A percentile compares a stretch with the other conserved stretches of the same genome.
Conservation (phyloP, 495 filamentous ascomycete species). For the Aspergillus leporis region DNA sequence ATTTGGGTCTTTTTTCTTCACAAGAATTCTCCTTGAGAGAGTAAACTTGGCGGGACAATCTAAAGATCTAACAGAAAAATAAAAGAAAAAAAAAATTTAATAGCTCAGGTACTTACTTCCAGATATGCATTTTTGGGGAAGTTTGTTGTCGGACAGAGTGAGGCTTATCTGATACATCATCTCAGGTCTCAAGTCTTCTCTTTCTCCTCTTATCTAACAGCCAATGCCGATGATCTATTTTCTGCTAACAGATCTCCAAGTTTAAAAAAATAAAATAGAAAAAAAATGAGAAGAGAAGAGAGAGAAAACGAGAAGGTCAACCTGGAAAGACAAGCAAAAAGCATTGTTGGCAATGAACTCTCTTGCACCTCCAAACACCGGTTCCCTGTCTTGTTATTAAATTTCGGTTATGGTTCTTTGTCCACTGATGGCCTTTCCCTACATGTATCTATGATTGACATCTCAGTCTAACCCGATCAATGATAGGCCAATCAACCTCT, state of each 20-base stretch:
- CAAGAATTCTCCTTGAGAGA: no score
- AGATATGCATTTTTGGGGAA: not conserved
- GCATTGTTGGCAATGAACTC: slow-evolving; percentile 3
- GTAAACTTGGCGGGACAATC: not conserved
- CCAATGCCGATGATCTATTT: slow-evolving; percentile 7
- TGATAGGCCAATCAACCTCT: not conserved
- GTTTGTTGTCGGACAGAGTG: not conserved
- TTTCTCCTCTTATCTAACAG: not conserved
- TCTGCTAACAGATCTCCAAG: slow-evolving; percentile 9
- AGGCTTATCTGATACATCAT: slow-evolving; percentile 24
- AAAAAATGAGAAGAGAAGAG: slow-evolving; percentile 3
- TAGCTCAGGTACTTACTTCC: not conserved
- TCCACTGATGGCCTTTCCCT: not conserved
- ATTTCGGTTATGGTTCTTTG: not conserved
- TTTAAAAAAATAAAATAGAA: not conserved
- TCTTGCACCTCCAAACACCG: not conserved
- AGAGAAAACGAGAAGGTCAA: slow-evolving; percentile 14
- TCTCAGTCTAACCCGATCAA: not conserved
- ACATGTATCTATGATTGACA: no score
- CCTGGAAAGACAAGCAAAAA: slow-evolving; percentile 16
- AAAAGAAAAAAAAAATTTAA: not conserved
- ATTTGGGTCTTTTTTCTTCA: not conserved
- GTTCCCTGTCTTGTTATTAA: not conserved
- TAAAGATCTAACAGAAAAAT: not conserved
- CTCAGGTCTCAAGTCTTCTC: not conserved